Evolutionary conservation across 345 rosid genomes (phyloP).

Genomic region (Citrus glauca): DNA sequence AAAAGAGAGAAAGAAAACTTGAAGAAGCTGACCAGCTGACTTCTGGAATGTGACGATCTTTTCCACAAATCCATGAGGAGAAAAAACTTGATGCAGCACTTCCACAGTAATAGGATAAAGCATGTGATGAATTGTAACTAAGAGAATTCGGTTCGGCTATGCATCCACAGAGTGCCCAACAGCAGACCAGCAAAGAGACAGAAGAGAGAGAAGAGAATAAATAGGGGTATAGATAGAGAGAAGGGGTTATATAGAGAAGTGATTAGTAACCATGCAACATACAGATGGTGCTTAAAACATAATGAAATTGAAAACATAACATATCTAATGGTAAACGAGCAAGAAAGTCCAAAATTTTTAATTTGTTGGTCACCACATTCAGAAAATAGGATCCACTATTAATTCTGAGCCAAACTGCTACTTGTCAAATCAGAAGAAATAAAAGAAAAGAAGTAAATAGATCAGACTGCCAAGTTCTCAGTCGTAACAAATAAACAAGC

Average conservation of each 20-base stretch:
- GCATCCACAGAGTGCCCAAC: slow-evolving; percentile 57
- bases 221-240: slow-evolving; percentile 45
- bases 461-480: background rate
- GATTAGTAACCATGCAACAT: slow-evolving; percentile 15
- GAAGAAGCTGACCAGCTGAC: slow-evolving; percentile 94
- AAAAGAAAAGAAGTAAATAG: background rate
- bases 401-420: background rate
- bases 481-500: background rate
- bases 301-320: background rate
- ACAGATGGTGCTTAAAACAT: background rate
- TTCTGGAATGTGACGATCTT: slow-evolving; percentile 97
- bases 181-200: slow-evolving; percentile 57
- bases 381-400: background rate
- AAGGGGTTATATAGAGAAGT: slow-evolving; percentile 44
- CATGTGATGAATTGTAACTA: slow-evolving; percentile 93
- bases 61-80: slow-evolving; percentile 91
- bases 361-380: background rate
- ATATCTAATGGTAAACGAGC: background rate
- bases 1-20: slow-evolving; percentile 25
- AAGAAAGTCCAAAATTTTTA: background rate
- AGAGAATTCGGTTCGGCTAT: slow-evolving; percentile 92
- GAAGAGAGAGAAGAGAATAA: slow-evolving; percentile 57
- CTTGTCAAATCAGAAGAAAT: background rate
- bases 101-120: slow-evolving; percentile 95
- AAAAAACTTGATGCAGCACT: slow-evolving; percentile 92